phyloP scores from a whole-genome alignment of 169 alveolate species.

The Cystoisospora suis region DNA sequence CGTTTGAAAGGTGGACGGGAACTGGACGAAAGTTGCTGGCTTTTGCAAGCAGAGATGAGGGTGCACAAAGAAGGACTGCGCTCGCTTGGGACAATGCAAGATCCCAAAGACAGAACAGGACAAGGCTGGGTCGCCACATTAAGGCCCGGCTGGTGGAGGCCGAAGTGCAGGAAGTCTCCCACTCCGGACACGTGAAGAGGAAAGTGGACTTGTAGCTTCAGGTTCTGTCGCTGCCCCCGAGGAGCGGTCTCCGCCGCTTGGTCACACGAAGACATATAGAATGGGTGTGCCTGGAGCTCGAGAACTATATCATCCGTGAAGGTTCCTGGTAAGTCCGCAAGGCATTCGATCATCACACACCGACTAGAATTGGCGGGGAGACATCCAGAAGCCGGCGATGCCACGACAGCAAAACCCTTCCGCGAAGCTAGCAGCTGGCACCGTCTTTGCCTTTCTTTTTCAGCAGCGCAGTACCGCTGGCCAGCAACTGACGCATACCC shows the following conservation, averaged over 20 bases:
- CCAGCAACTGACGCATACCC: conserved; percentile 3
- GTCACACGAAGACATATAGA: neutral
- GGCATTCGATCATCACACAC: neutral
- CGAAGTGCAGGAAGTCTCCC: neutral
- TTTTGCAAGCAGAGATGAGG: too few species aligned
- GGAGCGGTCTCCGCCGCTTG: neutral
- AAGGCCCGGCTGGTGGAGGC: neutral
- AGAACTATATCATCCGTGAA: neutral
- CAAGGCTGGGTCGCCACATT: neutral
- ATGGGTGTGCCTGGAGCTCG: conserved; percentile 22
- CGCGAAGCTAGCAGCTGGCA: neutral
- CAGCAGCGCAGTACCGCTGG: conserved; percentile 4
- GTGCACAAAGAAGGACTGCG: too few species aligned
- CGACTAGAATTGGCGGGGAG: neutral
- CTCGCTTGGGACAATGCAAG: conserved; percentile 13
- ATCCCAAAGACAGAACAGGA: neutral
- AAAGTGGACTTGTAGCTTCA: conserved; percentile 15
- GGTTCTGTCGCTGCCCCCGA: neutral
- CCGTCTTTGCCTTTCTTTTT: neutral
- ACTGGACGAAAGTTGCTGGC: too few species aligned
- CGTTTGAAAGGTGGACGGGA: too few species aligned
- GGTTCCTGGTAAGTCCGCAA: neutral
- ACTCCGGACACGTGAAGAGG: conserved; percentile 11
- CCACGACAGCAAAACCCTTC: neutral
- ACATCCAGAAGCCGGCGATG: neutral